Evolutionary conservation across 208 protist genomes (phyloP).

Genomic region (Wallacemonas sp.): DNA sequence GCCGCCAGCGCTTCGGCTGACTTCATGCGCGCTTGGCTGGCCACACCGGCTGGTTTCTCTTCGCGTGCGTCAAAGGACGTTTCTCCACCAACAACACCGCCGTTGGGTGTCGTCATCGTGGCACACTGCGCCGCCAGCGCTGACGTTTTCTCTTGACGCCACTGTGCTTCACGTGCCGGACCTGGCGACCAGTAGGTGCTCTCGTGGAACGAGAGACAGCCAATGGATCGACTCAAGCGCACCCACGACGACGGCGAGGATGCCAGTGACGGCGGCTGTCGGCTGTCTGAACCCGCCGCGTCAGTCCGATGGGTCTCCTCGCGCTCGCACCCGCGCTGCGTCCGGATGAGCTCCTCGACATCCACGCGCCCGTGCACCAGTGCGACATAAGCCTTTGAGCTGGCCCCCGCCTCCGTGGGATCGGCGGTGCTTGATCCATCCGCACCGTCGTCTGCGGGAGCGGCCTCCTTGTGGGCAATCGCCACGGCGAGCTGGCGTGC

Average conservation of each 20-base stretch:
- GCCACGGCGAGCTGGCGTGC: slow-evolving; percentile 41
- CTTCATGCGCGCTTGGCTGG: neutral
- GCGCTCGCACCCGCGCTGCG: slow-evolving; percentile 38
- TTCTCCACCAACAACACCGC: no score
- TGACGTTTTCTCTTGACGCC: neutral
- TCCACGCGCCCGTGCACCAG: slow-evolving; percentile 54
- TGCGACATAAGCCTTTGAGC: slow-evolving; percentile 59
- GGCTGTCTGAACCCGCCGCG: no score
- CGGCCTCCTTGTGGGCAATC: slow-evolving; percentile 39
- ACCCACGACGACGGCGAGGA: no score
- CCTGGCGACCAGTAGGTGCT: slow-evolving; percentile 76
- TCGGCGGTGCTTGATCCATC: neutral
- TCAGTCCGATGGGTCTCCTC: neutral
- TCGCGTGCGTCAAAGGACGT: no score
- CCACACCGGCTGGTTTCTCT: neutral
- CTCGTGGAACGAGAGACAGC: slow-evolving; percentile 59
- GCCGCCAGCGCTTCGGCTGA: slow-evolving; percentile 19
- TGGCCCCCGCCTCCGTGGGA: neutral
- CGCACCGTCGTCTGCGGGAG: no score
- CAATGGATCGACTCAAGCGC: slow-evolving; percentile 42
- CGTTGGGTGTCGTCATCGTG: no score
- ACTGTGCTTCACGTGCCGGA: neutral
- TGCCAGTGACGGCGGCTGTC: no score
- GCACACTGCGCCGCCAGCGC: no score
- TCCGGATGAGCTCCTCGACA: slow-evolving; percentile 23